Evolutionary conservation across 139 green algal species (phyloP).

Genomic region (Chlamydomonas incerta): DNA sequence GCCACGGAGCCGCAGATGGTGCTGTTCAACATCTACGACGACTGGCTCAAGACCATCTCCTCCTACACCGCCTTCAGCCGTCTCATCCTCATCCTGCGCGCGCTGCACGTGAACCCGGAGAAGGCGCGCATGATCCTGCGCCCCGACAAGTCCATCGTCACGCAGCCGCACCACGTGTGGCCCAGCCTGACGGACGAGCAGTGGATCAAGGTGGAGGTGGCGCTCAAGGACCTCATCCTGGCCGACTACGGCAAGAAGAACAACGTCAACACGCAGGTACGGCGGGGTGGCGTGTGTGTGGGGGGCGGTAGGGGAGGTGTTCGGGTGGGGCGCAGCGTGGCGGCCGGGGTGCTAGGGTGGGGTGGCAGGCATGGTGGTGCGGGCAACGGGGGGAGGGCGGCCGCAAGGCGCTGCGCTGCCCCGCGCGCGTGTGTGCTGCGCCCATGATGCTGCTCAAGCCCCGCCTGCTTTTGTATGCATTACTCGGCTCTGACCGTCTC

Average conservation of each 20-base stretch:
- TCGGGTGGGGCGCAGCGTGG: too few species aligned
- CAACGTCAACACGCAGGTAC: slow-evolving; percentile 94
- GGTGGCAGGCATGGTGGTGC: too few species aligned
- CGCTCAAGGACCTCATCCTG: slow-evolving; percentile 98
- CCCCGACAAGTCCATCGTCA: slow-evolving; percentile 96
- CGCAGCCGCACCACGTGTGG: slow-evolving; percentile 99
- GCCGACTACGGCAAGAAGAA: slow-evolving; percentile 99
- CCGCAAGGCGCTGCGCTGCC: too few species aligned
- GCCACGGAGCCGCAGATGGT: slow-evolving; percentile 96
- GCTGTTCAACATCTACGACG: slow-evolving; percentile 99
- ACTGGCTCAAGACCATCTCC: slow-evolving; percentile 98
- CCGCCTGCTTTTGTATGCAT: too few species aligned
- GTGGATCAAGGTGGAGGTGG: slow-evolving; percentile 99
- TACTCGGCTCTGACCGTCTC: background rate
- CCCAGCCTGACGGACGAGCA: slow-evolving; percentile 97
- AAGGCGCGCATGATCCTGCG: slow-evolving; percentile 98
- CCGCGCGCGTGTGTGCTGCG: too few species aligned
- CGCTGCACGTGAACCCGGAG: slow-evolving; percentile 98
- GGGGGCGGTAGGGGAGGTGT: too few species aligned
- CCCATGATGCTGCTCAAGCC: too few species aligned
- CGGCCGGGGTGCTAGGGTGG: too few species aligned
- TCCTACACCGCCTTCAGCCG: slow-evolving; percentile 99
- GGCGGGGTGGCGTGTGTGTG: too few species aligned
- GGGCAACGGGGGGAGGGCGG: too few species aligned
- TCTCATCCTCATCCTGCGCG: slow-evolving; percentile 97